Conservation (phyloP, 2,329 filamentous ascomycete species). For the Phialophora expanda region DNA sequence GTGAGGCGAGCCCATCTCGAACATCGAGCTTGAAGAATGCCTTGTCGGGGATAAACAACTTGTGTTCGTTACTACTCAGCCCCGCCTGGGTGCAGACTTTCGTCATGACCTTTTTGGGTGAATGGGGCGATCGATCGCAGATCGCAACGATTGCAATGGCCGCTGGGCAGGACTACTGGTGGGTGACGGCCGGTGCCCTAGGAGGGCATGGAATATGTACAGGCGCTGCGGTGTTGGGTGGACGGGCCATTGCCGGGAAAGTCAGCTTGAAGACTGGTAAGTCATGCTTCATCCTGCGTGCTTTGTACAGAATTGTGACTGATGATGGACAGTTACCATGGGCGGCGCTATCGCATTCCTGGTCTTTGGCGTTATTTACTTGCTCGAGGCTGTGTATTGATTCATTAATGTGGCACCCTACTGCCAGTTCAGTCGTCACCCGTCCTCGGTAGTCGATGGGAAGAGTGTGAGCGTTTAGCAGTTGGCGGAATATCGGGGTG, state of each 20-base stretch:
- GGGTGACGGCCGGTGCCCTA: slow-evolving; percentile 89
- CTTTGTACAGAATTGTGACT: slow-evolving; percentile 27
- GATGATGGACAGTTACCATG: slow-evolving; percentile 71
- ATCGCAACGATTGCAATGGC: slow-evolving; percentile 99
- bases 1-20: slow-evolving; percentile 61
- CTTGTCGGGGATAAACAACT: slow-evolving; percentile 76
- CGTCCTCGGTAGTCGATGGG: too few relatives aligned
- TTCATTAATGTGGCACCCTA: not conserved
- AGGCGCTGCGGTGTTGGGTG: slow-evolving; percentile 86
- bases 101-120: slow-evolving; percentile 96
- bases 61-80: slow-evolving; percentile 84
- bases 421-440: too few relatives aligned
- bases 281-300: slow-evolving; percentile 50
- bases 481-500: not conserved
- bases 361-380: slow-evolving; percentile 88
- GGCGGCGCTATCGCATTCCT: slow-evolving; percentile 91
- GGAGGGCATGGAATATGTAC: slow-evolving; percentile 89
- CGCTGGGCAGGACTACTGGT: slow-evolving; percentile 97
- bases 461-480: not conserved
- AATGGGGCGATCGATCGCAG: slow-evolving; percentile 97
- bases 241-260: slow-evolving; percentile 86
- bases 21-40: slow-evolving; percentile 52
- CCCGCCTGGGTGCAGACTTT: slow-evolving; percentile 99
- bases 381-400: slow-evolving; percentile 75
- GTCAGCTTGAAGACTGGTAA: slow-evolving; percentile 96